Conservation (phyloP, 2,329 filamentous ascomycete genomes). For the Mycosphaerella sp. region DNA sequence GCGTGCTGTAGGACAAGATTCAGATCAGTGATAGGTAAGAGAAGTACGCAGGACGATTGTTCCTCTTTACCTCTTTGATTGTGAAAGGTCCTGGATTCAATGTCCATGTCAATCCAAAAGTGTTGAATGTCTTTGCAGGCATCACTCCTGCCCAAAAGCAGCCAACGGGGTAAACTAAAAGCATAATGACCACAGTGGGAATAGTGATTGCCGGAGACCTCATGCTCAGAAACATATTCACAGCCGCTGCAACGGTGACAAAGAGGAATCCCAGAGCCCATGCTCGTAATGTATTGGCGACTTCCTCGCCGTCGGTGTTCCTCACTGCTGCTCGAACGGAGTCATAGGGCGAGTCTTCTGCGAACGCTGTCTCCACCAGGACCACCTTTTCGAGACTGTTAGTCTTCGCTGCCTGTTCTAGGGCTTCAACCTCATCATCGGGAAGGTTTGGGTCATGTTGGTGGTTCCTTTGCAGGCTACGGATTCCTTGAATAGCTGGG, state of each 20-base stretch:
- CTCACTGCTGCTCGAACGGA: conserved; percentile 42
- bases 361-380: conserved; percentile 13
- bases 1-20: neutral
- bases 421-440: conserved; percentile 15
- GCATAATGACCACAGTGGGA: conserved; percentile 76
- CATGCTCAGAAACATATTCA: conserved; percentile 78
- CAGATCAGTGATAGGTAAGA: neutral
- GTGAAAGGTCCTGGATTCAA: conserved; percentile 51
- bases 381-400: conserved; percentile 14
- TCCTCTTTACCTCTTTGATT: conserved; percentile 46
- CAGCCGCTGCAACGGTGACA: conserved; percentile 38
- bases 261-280: conserved; percentile 41
- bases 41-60: neutral
- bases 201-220: conserved; percentile 85
- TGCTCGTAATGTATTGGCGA: conserved; percentile 38
- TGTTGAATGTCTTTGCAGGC: conserved; percentile 43
- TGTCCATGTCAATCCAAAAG: conserved; percentile 15
- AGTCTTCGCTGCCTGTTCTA: conserved; percentile 15
- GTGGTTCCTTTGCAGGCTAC: conserved; percentile 13
- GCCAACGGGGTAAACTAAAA: conserved; percentile 77
- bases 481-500: conserved; percentile 15
- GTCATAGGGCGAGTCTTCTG: conserved; percentile 19
- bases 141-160: conserved; percentile 69
- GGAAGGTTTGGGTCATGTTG: conserved; percentile 21
- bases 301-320: conserved; percentile 41